Evolutionary conservation across 208 protist genomes (phyloP), one percentile per base, ranked within the genome.

Genomic region (Crithidia mellificae): DNA sequence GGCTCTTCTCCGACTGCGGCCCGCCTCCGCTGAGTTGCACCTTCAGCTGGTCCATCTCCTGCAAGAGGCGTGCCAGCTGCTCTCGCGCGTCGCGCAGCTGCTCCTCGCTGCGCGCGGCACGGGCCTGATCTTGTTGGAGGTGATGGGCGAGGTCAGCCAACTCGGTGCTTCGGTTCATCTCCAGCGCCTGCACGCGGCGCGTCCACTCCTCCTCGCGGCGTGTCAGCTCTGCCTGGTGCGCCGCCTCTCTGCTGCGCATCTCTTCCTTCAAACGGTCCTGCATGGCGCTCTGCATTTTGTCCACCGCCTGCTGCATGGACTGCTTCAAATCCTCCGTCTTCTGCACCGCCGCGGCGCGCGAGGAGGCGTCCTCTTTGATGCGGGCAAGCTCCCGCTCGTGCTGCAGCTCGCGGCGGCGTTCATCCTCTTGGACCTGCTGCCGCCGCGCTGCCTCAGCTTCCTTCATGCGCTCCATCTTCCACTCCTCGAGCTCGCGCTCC

Each of bases 401-500:
- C 62, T 81, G 74, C 25, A 89, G 74, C 56, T 91, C 86, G 8
- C 78, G 84, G 6, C 76, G 71, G n/a, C 86, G 81, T 5, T 94
- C 89, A 50, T 92, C 89, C 47, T 91, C 89, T 47, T 85, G 77
- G 11, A 71, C 49, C 32, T 72, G 75, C 39, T 74, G 61, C 27
- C 80, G 81, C 19, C 83, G 81, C 36, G 77, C 58, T 3, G 56
- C 67, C 47, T 92, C 85, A 7, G 75, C 56, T 65, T 89, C 84
- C 51, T 81, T 80, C 47, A 69, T 61, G 6, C 80, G 69, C 72
- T 87, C 81, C 47, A 85, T 20, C 74, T 91, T 94, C 89, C 89
- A 94, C 66, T 90, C 89, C 72, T 94, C 89, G 30, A 94, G 62
- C 73, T 94, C 86, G 14, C 77, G 74, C 63, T 92, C 89, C 62